Percentiles rank a stretch among this genome's conserved stretches.
Evolutionary conservation across 1,139 yeast genomes (phyloP).

Genomic region (Entelexis sorbosivorans): DNA sequence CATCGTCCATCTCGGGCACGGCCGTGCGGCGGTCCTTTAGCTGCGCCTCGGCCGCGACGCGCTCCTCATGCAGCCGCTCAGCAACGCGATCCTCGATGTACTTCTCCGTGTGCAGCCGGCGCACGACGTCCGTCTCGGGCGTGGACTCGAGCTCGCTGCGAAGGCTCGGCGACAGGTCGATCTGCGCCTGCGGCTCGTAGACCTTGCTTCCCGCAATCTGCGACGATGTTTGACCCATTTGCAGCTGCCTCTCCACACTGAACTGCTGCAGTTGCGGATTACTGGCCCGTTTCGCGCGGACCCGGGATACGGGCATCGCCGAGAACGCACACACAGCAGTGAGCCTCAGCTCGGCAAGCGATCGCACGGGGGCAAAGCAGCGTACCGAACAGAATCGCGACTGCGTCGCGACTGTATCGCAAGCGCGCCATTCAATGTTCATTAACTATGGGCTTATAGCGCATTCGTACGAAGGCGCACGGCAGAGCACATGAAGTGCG

Average conservation of each 20-base stretch:
- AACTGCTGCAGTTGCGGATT: neutral
- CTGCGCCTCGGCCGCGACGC: conserved; percentile 48
- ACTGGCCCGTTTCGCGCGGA: neutral
- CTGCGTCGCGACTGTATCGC: too few relatives aligned
- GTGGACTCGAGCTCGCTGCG: conserved; percentile 61
- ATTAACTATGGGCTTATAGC: too few relatives aligned
- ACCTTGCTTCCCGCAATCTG: conserved; percentile 15
- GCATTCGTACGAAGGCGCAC: too few relatives aligned
- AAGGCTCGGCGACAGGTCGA: conserved; percentile 45
- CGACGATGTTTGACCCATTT: conserved; percentile 22
- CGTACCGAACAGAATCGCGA: too few relatives aligned
- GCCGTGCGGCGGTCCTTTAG: conserved; percentile 38
- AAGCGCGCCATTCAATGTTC: too few relatives aligned
- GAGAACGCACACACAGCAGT: too few relatives aligned
- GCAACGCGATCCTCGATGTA: conserved; percentile 68
- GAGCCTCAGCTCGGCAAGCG: too few relatives aligned
- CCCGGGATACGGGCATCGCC: neutral
- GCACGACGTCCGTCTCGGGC: conserved; percentile 69
- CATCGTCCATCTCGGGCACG: conserved; percentile 28
- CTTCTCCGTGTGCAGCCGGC: conserved; percentile 68
- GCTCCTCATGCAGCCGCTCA: conserved; percentile 42
- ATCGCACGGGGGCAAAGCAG: too few relatives aligned
- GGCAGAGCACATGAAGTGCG: too few relatives aligned
- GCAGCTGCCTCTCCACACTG: neutral
- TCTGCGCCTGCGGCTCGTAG: conserved; percentile 49